Conservation (phyloP, 306 rosid species). For the Lathyrus oleraceus region DNA sequence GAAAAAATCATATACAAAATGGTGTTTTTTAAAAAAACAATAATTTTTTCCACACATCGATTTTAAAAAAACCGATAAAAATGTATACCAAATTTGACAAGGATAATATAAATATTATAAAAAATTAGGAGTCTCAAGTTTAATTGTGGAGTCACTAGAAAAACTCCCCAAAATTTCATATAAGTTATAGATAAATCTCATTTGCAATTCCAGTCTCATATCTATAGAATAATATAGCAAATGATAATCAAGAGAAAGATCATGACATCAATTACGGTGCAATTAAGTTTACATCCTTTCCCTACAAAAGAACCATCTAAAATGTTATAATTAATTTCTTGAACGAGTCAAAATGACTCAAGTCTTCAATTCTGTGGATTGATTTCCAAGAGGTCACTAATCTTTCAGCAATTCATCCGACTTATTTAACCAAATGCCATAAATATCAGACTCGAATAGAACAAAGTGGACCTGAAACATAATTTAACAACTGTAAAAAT, state of each 20-base stretch:
- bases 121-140: too few species aligned
- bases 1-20: too few species aligned
- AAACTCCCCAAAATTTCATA: background rate
- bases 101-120: too few species aligned
- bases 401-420: conserved; percentile 57
- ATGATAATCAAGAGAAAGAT: background rate
- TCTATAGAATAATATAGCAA: background rate
- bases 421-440: conserved; percentile 62
- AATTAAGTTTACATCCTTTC: conserved; percentile 3
- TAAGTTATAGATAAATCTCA: background rate
- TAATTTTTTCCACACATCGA: too few species aligned
- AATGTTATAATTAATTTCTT: conserved; percentile 7
- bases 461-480: conserved; percentile 79
- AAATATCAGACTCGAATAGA: conserved; percentile 55
- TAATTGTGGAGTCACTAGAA: too few species aligned
- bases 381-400: conserved; percentile 27
- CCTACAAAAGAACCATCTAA: conserved; percentile 1
- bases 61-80: too few species aligned
- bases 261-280: background rate
- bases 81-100: too few species aligned
- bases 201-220: background rate
- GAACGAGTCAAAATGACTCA: conserved; percentile 20
- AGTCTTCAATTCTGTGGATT: conserved; percentile 6
- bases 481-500: background rate
- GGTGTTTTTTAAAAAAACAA: too few species aligned